Conservation (phyloP, 1,284 basidiomycete species). For the Ustilago loliicola region DNA sequence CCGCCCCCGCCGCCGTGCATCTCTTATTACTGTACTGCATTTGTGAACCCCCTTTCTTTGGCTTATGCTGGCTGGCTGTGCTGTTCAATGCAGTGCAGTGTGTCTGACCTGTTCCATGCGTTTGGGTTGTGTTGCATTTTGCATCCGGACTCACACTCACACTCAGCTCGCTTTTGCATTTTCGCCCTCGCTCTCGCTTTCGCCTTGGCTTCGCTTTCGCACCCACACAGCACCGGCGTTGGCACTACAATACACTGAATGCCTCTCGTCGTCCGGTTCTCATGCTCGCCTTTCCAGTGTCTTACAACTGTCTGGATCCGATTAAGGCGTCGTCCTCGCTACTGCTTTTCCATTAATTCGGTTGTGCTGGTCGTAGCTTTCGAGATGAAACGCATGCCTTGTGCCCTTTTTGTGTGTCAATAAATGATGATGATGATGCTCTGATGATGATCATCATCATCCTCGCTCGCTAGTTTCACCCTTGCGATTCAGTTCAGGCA, state of each 20-base stretch:
- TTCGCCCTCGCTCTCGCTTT: neutral
- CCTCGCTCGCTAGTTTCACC: slow-evolving; percentile 1
- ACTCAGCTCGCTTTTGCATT: neutral
- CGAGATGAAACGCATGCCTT: no score
- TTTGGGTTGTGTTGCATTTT: no score
- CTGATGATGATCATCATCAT: slow-evolving; percentile 2
- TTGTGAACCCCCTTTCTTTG: no score
- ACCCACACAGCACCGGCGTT: neutral
- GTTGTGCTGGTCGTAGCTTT: no score
- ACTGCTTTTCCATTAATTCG: neutral
- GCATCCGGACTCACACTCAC: no score
- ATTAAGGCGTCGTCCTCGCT: slow-evolving; percentile 4
- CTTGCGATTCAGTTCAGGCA: neutral
- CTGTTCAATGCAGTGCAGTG: no score
- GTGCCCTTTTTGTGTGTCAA: neutral
- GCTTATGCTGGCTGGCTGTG: no score
- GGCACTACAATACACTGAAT: neutral
- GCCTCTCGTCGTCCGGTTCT: neutral
- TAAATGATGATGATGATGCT: neutral
- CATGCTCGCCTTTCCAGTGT: neutral
- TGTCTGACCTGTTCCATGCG: no score
- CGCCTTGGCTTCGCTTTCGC: neutral
- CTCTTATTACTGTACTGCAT: no score
- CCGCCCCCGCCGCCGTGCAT: no score
- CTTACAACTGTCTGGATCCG: slow-evolving; percentile 1